A percentile compares a stretch with the other conserved stretches of the same genome.
Conservation (phyloP, 352 stramenopile genomes). For the Phytophthora pistaciae region DNA sequence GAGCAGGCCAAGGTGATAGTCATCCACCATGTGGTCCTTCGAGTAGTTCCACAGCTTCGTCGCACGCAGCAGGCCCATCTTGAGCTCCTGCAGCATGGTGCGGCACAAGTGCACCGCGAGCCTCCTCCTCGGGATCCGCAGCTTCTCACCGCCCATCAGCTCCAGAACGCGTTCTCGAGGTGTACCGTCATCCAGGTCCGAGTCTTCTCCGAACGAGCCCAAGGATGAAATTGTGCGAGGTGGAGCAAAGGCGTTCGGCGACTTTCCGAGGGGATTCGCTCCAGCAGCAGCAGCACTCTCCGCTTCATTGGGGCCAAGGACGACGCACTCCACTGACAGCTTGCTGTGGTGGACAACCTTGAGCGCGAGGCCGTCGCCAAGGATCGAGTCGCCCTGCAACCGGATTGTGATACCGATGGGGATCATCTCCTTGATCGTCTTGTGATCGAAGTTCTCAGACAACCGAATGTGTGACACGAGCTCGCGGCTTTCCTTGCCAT, state of each 20-base stretch:
- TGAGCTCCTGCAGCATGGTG: constrained; percentile 78
- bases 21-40: constrained; percentile 79
- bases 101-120: constrained; percentile 80
- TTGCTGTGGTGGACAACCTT: constrained; percentile 89
- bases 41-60: constrained; percentile 89
- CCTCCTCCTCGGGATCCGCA: constrained; percentile 80
- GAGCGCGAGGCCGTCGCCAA: constrained; percentile 77
- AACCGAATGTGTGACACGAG: constrained; percentile 83
- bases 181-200: constrained; percentile 31
- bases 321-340: constrained; percentile 78
- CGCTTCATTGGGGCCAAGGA: constrained; percentile 63
- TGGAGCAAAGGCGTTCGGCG: constrained; percentile 29
- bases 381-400: constrained; percentile 80
- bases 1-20: constrained; percentile 85
- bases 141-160: constrained; percentile 84
- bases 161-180: constrained; percentile 74
- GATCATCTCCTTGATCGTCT: constrained; percentile 92
- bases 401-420: constrained; percentile 86
- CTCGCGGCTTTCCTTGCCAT: constrained; percentile 48
- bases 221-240: constrained; percentile 48
- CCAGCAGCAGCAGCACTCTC: constrained; percentile 11
- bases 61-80: constrained; percentile 72
- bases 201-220: constrained; percentile 53
- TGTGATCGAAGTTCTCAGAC: constrained; percentile 92
- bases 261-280: constrained; percentile 9